Base-by-base conservation (phyloP, 768 basidiomycete genomes). In the Gymnopilus dilepis region DNA sequence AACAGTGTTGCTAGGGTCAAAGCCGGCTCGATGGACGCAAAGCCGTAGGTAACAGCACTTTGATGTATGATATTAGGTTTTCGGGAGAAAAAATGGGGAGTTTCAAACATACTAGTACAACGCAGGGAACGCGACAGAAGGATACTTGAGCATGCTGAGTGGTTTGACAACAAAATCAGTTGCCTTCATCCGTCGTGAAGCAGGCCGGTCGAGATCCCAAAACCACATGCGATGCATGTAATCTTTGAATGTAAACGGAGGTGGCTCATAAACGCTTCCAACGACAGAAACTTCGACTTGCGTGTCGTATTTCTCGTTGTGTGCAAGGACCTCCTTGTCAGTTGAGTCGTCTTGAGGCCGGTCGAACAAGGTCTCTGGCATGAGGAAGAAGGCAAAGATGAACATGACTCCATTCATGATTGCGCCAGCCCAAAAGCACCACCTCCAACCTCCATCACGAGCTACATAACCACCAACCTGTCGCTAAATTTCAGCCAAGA, bases 351-450 rank as follows among this genome's bases (percentile, higher is more conserved):
- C 57, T 1, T 62, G 53, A 22, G 70, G 69, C 50, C 78, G 69
- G 57, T 75, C 70, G 62, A 75, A 80, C 11, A 79, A 56, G 0
- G 80, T 82, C 65, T 82, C 80, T 6, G 80, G 80, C 66, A 80
- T 72, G 30, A 77, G 70, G 58, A 79, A 72, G 21, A 78, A 54
- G 55, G 74, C 74, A 19, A 78, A 61, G n/a, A 73, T 31, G 40
- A 80, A 73, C 68, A 78, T 72, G 6, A 52, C 52, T 19, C 74
- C 77, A 62, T 80, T 76, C n/a, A 79, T 61, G n/a, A 81, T 80
- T n/a, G 76, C 73, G 26, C 77, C 74, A 13, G 76, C 67, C 72
- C 77, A 81, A 59, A 81, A 81, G 58, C 78, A 79, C 80, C 79
- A 80, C 42, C 78, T 69, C 77, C 78, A 77, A n/a, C 76, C 76